phyloP scores from a whole-genome alignment of 2,329 filamentous ascomycete genomes.

The Pseudocercospora crystallina region DNA sequence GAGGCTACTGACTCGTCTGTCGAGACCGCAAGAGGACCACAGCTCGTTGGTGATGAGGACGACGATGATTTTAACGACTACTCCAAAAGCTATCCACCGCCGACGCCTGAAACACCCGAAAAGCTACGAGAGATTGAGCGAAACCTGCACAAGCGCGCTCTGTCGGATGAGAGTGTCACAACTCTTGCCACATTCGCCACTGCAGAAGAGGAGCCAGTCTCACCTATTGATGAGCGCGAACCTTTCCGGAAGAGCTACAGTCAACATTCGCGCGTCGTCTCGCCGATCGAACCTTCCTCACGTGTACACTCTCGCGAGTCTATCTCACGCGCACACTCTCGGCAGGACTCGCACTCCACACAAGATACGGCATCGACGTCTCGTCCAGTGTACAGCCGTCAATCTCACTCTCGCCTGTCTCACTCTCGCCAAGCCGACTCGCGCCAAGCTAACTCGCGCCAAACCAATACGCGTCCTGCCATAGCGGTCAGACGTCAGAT shows the following conservation, averaged over 20 bases:
- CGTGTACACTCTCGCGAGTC: neutral
- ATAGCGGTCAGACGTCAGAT: constrained; percentile 8
- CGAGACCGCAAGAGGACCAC: constrained; percentile 48
- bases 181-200: constrained; percentile 64
- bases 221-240: constrained; percentile 8
- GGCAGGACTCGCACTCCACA: constrained; percentile 11
- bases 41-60: constrained; percentile 15
- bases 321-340: constrained; percentile 5
- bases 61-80: constrained; percentile 23
- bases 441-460: neutral
- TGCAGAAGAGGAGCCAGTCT: constrained; percentile 42
- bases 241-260: constrained; percentile 1
- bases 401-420: neutral
- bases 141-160: constrained; percentile 46
- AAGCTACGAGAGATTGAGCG: constrained; percentile 35
- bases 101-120: constrained; percentile 35
- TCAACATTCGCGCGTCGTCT: constrained; percentile 8
- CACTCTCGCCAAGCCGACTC: neutral
- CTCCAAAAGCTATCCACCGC: constrained; percentile 25
- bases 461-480: constrained; percentile 1
- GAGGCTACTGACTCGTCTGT: constrained; percentile 47
- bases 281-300: constrained; percentile 1
- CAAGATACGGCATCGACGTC: constrained; percentile 2
- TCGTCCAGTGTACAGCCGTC: constrained; percentile 3
- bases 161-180: constrained; percentile 61